Percentiles rank a stretch among this genome's conserved stretches.
Evolutionary conservation across 768 basidiomycete genomes (phyloP).

Genomic region (Tylopilus rubrobrunneus): DNA sequence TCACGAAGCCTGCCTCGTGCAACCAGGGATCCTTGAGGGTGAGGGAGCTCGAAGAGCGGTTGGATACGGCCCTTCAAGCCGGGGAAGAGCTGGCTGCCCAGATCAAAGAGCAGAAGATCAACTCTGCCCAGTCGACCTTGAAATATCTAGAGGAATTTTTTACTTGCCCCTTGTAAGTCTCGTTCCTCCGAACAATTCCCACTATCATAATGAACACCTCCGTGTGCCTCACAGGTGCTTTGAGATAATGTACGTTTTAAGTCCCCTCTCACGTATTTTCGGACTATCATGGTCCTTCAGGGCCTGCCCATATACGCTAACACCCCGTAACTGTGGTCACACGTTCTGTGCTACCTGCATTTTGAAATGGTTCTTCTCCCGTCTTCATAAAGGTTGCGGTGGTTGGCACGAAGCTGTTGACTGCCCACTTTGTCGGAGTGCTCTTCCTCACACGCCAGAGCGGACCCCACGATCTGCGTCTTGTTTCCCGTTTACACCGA

Average conservation of each 20-base stretch:
- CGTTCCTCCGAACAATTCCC: neutral
- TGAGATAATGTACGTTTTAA: constrained; percentile 46
- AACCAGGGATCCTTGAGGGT: constrained; percentile 36
- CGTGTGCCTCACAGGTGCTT: constrained; percentile 45
- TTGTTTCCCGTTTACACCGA: constrained; percentile 63
- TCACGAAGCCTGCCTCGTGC: constrained; percentile 12
- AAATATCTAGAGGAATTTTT: constrained; percentile 59
- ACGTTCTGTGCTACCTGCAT: constrained; percentile 66
- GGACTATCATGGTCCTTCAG: constrained; percentile 14
- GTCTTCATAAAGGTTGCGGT: constrained; percentile 58
- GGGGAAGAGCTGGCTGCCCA: constrained; percentile 41
- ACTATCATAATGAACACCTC: constrained; percentile 11
- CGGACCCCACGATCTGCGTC: constrained; percentile 44
- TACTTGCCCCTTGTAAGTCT: constrained; percentile 57
- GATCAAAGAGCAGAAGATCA: constrained; percentile 38
- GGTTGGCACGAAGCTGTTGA: constrained; percentile 65
- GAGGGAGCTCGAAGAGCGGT: constrained; percentile 41
- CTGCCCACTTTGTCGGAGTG: constrained; percentile 62
- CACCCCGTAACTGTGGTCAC: constrained; percentile 58
- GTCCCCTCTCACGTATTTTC: constrained; percentile 2
- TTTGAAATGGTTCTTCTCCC: constrained; percentile 66
- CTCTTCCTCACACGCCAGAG: constrained; percentile 50
- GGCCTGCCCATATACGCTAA: constrained; percentile 55
- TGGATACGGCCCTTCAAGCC: constrained; percentile 34
- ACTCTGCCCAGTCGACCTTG: constrained; percentile 34